Base-by-base conservation (phyloP, 495 filamentous ascomycete species). In the Paragyromitra xinjiangensis region DNA sequence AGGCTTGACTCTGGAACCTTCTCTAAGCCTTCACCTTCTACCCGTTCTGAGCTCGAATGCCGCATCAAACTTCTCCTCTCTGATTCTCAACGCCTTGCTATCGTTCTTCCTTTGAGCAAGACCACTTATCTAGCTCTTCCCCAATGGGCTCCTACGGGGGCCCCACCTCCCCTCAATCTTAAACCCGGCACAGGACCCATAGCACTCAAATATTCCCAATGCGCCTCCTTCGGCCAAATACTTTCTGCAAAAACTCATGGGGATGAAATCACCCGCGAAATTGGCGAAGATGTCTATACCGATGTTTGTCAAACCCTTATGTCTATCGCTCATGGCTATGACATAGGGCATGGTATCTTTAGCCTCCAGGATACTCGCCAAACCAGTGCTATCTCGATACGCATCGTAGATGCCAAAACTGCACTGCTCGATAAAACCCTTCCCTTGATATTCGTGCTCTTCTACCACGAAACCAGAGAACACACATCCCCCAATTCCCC, bases 371-470 rank as follows among this genome's bases (percentile, higher is more conserved):
- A 72, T 39, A 24, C 56, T 9, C 26, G 8, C 3, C 22, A 26
- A 39, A 48, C 22, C 9, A 39, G 50, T 22, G 64, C 39, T 14
- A 59, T 74, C 65, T 19, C 65, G 6, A 9, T 71, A 12, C 39
- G 37, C n/a, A 68, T 74, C 19, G 56, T 74, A 4, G 40, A 67
- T 4, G 65, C 42, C 3, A 40, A 50, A 58, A 14, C 39, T 22
- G 11, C 63, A 1, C 48, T 59, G 7, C 37, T 45, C 7, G 71
- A 74, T 24, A 55, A 55, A 16, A 34, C n/a, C 7, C 63, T 68
- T 29, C 64, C 71, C 4, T 26, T 61, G 16, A 22, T 74, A 34
- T 74, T 74, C 42, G 71, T 74, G 12, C 50, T 74, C 48, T 71
- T 61, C 39, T 22, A 40, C 29, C 64, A 71, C 12, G 64, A 74